These are phyloP conservation scores for Candida saitoana DNA, from an alignment of 805 yeast genomes.

Conservation along the genomic window DNA sequence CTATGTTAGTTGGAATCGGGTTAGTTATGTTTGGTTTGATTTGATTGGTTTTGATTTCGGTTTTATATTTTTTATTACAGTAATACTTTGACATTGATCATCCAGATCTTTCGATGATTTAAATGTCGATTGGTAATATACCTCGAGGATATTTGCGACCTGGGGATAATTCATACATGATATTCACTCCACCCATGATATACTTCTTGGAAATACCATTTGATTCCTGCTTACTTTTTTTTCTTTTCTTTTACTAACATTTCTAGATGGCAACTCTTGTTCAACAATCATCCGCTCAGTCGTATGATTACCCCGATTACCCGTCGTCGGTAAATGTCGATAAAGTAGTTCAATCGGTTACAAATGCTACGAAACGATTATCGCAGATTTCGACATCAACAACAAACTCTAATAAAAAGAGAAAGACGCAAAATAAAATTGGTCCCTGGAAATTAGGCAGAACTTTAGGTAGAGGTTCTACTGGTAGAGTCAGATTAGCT, in stretches of 20 bases:
- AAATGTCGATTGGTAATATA: too few species aligned
- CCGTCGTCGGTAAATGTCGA: constrained; percentile 26
- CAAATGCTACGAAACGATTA: constrained; percentile 45
- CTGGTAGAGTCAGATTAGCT: constrained; percentile 92
- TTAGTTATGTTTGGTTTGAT: too few species aligned
- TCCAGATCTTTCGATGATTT: too few species aligned
- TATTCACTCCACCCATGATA: background rate
- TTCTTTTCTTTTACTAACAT: constrained; percentile 4
- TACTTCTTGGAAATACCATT: background rate
- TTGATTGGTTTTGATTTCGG: too few species aligned
- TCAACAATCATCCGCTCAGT: constrained; percentile 19
- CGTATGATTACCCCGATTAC: constrained; percentile 14
- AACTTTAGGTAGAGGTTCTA: constrained; percentile 93
- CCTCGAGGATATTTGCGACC: too few species aligned
- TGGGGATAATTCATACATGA: background rate
- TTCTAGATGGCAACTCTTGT: constrained; percentile 22
- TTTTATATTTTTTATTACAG: too few species aligned
- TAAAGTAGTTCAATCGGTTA: constrained; percentile 42
- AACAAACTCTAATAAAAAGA: constrained; percentile 38
- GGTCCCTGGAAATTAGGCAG: constrained; percentile 98
- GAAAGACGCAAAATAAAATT: constrained; percentile 51
- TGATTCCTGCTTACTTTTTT: background rate
- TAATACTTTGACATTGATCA: too few species aligned
- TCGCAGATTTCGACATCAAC: constrained; percentile 48
- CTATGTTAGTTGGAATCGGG: too few species aligned